phyloP scores from a whole-genome alignment of 805 yeast species.

The Kurtzmaniella cleridarum region DNA sequence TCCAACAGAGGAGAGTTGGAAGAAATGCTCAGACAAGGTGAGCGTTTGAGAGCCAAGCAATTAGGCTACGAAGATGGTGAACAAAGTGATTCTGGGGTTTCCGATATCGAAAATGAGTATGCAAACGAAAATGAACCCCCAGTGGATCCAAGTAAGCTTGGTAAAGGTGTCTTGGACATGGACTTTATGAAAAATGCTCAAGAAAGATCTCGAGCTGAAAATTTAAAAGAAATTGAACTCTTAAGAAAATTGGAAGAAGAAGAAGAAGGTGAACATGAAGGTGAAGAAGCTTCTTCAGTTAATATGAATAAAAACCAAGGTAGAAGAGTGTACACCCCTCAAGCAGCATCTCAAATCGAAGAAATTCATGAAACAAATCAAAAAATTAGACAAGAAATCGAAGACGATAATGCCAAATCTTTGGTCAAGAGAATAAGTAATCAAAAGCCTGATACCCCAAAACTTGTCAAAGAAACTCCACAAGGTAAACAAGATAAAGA shows the following conservation, averaged over 20 bases:
- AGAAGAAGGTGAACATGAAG: conserved; percentile 34
- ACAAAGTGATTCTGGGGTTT: conserved; percentile 47
- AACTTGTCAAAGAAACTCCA: conserved; percentile 12
- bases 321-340: conserved; percentile 74
- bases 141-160: conserved; percentile 39
- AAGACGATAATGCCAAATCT: conserved; percentile 45
- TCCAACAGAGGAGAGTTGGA: conserved; percentile 84
- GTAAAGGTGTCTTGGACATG: conserved; percentile 91
- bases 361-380: conserved; percentile 30
- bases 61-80: conserved; percentile 57
- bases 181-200: conserved; percentile 94
- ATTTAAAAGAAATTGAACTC: conserved; percentile 46
- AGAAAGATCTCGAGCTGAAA: conserved; percentile 55
- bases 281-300: conserved; percentile 35
- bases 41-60: conserved; percentile 65
- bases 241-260: conserved; percentile 46
- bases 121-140: conserved; percentile 29
- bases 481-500: conserved; percentile 12
- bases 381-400: conserved; percentile 38
- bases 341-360: conserved; percentile 37
- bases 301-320: conserved; percentile 62
- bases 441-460: conserved; percentile 11
- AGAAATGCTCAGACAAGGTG: conserved; percentile 89
- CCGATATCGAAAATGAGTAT: conserved; percentile 40
- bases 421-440: conserved; percentile 36